These are phyloP conservation scores for Rhizopogon vinicolor DNA, from an alignment of 768 basidiomycete species.

Conservation along the genomic window DNA sequence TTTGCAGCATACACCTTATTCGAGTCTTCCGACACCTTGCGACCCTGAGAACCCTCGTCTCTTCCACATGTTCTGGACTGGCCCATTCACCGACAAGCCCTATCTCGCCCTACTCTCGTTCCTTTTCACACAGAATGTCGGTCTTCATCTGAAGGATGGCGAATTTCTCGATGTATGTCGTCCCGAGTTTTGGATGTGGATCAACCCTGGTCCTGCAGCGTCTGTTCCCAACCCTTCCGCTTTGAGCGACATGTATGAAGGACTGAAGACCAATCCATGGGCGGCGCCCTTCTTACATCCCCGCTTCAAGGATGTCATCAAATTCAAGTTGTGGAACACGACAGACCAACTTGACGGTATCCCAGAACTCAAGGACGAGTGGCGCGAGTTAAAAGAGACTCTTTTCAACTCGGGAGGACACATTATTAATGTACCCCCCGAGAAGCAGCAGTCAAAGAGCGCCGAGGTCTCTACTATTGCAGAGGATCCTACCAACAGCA, in stretches of 20 bases:
- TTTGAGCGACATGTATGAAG: constrained; percentile 74
- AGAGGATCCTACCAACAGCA: constrained; percentile 18
- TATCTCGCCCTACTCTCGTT: constrained; percentile 94
- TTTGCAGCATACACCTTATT: constrained; percentile 50
- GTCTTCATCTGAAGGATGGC: constrained; percentile 63
- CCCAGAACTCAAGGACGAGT: constrained; percentile 85
- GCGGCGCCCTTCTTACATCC: constrained; percentile 91
- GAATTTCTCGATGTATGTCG: constrained; percentile 51
- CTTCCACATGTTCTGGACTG: constrained; percentile 99
- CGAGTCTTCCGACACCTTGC: constrained; percentile 59
- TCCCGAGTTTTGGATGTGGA: constrained; percentile 97
- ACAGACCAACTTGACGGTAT: constrained; percentile 93
- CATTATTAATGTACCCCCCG: constrained; percentile 58
- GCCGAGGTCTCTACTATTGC: constrained; percentile 15
- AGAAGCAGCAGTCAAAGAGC: constrained; percentile 28
- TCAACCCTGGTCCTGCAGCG: constrained; percentile 96
- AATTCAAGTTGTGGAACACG: constrained; percentile 98
- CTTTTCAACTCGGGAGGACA: constrained; percentile 88
- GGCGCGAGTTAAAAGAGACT: constrained; percentile 68
- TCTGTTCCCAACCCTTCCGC: constrained; percentile 83
- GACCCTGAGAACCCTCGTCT: constrained; percentile 82
- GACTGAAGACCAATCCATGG: constrained; percentile 86
- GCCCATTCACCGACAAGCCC: constrained; percentile 97
- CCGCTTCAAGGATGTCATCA: constrained; percentile 86
- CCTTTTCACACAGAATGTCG: constrained; percentile 93